These are phyloP conservation scores for Yamadazyma akitaensis DNA, from an alignment of 805 yeast genomes.

Conservation along the genomic window DNA sequence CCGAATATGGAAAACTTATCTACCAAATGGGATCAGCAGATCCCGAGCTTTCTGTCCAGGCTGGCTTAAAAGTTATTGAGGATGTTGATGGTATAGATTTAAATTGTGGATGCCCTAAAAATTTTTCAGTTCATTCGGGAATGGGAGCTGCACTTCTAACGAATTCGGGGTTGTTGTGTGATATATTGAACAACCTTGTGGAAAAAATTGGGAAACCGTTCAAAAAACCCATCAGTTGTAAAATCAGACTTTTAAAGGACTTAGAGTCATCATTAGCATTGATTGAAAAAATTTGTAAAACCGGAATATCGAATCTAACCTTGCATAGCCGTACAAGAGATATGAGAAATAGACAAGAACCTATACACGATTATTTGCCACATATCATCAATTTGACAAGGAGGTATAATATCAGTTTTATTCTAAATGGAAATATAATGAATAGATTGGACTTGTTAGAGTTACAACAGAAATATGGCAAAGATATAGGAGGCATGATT, in stretches of 20 bases:
- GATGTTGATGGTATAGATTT: conserved; percentile 94
- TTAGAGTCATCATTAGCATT: conserved; percentile 51
- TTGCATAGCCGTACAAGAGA: conserved; percentile 86
- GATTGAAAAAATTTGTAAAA: conserved; percentile 48
- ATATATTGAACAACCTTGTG: conserved; percentile 67
- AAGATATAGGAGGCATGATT: conserved; percentile 82
- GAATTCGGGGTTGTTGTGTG: conserved; percentile 76
- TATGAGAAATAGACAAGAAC: conserved; percentile 85
- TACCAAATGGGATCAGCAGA: conserved; percentile 90
- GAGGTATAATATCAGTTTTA: conserved; percentile 61
- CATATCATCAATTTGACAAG: conserved; percentile 61
- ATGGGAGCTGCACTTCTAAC: conserved; percentile 94
- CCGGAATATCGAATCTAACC: conserved; percentile 85
- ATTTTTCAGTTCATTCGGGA: conserved; percentile 89
- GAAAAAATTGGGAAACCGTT: conserved; percentile 75
- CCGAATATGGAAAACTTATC: conserved; percentile 65
- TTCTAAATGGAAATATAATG: conserved; percentile 76
- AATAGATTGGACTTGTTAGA: conserved; percentile 50
- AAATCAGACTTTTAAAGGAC: conserved; percentile 71
- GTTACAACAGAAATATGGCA: conserved; percentile 48
- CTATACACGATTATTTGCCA: conserved; percentile 66
- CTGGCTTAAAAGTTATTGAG: conserved; percentile 72
- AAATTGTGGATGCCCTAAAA: conserved; percentile 97
- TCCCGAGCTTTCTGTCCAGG: conserved; percentile 82
- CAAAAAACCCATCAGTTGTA: conserved; percentile 81